A percentile compares a stretch with the other conserved stretches of the same genome.
Conservation (phyloP, 1,284 basidiomycete genomes). For the Moesziomyces globuligerus region DNA sequence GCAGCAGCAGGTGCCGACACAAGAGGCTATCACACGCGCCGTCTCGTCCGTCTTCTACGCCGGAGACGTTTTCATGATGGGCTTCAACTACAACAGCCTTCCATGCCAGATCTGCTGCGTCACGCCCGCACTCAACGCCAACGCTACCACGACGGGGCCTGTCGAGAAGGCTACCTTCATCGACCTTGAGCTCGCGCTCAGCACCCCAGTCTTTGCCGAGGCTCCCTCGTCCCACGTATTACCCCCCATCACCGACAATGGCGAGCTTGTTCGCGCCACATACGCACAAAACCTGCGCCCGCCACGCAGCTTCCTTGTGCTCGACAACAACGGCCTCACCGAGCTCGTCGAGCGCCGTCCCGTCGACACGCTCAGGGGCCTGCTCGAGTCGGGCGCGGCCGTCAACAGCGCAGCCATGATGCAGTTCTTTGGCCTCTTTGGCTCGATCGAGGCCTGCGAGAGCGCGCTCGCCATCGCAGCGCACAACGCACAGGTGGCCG, state of each 20-base stretch:
- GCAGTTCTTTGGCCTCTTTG: slow-evolving; percentile 62
- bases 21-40: slow-evolving; percentile 31
- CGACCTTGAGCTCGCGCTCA: slow-evolving; percentile 45
- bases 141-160: slow-evolving; percentile 30
- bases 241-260: slow-evolving; percentile 39
- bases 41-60: slow-evolving; percentile 49
- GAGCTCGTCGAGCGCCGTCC: slow-evolving; percentile 85
- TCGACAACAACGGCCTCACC: slow-evolving; percentile 85
- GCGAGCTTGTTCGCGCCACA: slow-evolving; percentile 75
- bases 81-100: slow-evolving; percentile 49
- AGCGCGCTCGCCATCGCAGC: slow-evolving; percentile 81
- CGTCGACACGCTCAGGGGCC: slow-evolving; percentile 77
- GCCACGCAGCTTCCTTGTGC: slow-evolving; percentile 81
- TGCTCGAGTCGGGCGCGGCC: slow-evolving; percentile 66
- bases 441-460: slow-evolving; percentile 76
- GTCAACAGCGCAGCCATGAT: slow-evolving; percentile 58
- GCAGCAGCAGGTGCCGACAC: slow-evolving; percentile 15
- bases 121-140: slow-evolving; percentile 38
- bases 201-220: slow-evolving; percentile 56
- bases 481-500: slow-evolving; percentile 60
- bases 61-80: slow-evolving; percentile 49
- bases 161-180: slow-evolving; percentile 49
- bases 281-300: slow-evolving; percentile 80
- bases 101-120: slow-evolving; percentile 47
- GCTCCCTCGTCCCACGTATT: slow-evolving; percentile 21